A percentile compares a stretch with the other conserved stretches of the same genome.
Conservation (phyloP, 2,329 filamentous ascomycete species). For the Coleophoma eucalyptorum region DNA sequence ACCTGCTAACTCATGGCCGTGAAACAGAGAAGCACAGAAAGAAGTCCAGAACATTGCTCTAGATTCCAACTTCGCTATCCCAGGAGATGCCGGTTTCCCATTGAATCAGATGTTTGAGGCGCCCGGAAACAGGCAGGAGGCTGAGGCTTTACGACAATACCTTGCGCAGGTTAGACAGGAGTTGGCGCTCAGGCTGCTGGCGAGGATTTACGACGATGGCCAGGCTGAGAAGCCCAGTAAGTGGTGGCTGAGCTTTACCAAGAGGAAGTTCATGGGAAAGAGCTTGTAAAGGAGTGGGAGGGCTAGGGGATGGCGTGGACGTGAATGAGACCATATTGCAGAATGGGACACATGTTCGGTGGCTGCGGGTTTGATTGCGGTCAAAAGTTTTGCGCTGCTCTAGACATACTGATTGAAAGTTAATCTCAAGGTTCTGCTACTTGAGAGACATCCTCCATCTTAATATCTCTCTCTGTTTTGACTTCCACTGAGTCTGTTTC, state of each 20-base stretch:
- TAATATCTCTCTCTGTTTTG: not conserved
- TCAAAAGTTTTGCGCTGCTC: too few relatives aligned
- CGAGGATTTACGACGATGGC: slow-evolving; percentile 81
- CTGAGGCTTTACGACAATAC: slow-evolving; percentile 84
- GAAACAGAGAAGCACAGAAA: slow-evolving; percentile 50
- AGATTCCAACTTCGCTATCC: slow-evolving; percentile 89
- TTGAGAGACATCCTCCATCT: not conserved
- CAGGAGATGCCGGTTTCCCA: slow-evolving; percentile 88
- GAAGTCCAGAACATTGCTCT: slow-evolving; percentile 87
- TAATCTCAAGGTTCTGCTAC: not conserved
- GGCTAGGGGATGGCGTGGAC: slow-evolving; percentile 2
- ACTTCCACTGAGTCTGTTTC: not conserved
- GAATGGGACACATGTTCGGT: not conserved
- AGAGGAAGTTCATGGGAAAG: slow-evolving; percentile 99
- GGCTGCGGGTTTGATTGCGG: too few relatives aligned
- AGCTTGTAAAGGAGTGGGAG: slow-evolving; percentile 49
- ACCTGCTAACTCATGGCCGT: too few relatives aligned
- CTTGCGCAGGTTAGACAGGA: slow-evolving; percentile 92
- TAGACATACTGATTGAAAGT: too few relatives aligned
- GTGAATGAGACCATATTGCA: not conserved
- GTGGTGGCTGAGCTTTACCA: slow-evolving; percentile 99
- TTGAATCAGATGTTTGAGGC: slow-evolving; percentile 96
- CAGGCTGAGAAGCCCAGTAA: slow-evolving; percentile 69
- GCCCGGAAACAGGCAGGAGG: slow-evolving; percentile 81
- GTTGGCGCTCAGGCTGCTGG: slow-evolving; percentile 76